Evolutionary conservation across 306 rosid species (phyloP).

Genomic region (Pyrus communis): DNA sequence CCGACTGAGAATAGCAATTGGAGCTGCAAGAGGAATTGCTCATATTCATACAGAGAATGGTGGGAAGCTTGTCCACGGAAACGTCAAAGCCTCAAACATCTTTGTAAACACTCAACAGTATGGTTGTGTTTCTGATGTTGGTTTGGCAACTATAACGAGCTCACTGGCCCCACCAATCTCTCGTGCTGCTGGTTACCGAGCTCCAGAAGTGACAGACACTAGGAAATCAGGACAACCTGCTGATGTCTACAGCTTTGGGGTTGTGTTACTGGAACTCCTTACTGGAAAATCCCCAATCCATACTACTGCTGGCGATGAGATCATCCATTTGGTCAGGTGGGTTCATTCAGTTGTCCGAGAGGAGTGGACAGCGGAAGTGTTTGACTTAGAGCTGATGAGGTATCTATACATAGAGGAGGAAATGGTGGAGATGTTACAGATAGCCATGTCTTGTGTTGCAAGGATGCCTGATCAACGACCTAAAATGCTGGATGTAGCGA

Average conservation of each 20-base stretch:
- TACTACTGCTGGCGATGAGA: conserved; percentile 77
- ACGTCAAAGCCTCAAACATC: conserved; percentile 71
- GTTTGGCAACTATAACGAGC: conserved; percentile 68
- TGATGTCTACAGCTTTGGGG: conserved; percentile 84
- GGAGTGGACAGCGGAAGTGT: conserved; percentile 96
- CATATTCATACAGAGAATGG: conserved; percentile 58
- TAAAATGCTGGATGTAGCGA: conserved; percentile 51
- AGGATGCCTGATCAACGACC: conserved; percentile 88
- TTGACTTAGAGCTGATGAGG: conserved; percentile 77
- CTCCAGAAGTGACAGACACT: conserved; percentile 87
- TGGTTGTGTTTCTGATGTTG: conserved; percentile 82
- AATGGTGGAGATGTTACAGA: conserved; percentile 91
- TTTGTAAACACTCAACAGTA: conserved; percentile 48
- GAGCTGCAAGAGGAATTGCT: conserved; percentile 78
- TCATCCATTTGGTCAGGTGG: conserved; percentile 89
- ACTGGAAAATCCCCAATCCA: conserved; percentile 88
- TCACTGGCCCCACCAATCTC: conserved; percentile 66
- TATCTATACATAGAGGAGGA: conserved; percentile 90
- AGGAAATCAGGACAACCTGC: conserved; percentile 71
- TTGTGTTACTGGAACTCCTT: conserved; percentile 76
- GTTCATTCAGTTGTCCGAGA: conserved; percentile 95
- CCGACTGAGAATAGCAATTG: conserved; percentile 64
- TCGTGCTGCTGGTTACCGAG: conserved; percentile 84
- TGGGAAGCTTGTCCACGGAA: conserved; percentile 81
- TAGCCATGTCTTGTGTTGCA: conserved; percentile 76